Conservation (phyloP, 495 filamentous ascomycete species). For the Podospora pseudoanserina region DNA sequence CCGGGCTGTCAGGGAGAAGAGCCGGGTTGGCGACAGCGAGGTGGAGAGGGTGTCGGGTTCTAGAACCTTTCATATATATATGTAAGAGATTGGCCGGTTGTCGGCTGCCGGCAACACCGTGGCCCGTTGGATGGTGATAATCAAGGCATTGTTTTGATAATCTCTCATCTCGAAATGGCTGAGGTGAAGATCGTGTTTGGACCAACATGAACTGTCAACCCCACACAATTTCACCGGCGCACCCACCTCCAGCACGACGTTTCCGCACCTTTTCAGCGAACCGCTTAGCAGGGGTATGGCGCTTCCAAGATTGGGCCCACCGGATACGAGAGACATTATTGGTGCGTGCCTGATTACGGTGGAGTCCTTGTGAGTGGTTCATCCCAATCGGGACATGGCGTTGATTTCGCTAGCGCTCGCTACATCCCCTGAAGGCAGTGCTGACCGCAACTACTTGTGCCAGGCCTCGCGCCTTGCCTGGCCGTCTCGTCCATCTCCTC, state of each 20-base stretch:
- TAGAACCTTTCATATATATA: not conserved
- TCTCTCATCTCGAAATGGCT: not conserved
- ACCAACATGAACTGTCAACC: not conserved
- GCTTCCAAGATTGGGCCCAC: constrained; percentile 26
- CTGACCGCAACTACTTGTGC: constrained; percentile 16
- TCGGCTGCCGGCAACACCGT: not conserved
- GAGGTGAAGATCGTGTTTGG: not conserved
- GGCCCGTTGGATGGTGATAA: not conserved
- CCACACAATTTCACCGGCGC: not conserved
- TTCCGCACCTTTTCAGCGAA: not conserved
- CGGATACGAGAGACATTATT: not conserved
- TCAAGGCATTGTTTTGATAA: not conserved
- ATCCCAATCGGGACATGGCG: constrained; percentile 27
- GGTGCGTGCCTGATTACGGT: constrained; percentile 12
- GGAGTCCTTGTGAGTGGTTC: constrained; percentile 14
- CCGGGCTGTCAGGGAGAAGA: not conserved
- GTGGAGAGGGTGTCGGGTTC: not conserved
- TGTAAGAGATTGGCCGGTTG: not conserved
- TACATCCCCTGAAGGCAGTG: constrained; percentile 24
- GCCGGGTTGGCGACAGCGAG: not conserved
- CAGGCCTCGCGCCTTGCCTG: constrained; percentile 13
- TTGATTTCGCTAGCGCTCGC: constrained; percentile 16
- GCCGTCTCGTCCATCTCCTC: constrained; percentile 19
- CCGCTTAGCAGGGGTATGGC: constrained; percentile 10
- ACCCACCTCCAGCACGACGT: not conserved